Base-by-base conservation (phyloP, 139 green algal species). In the Asterochloris sp. region DNA sequence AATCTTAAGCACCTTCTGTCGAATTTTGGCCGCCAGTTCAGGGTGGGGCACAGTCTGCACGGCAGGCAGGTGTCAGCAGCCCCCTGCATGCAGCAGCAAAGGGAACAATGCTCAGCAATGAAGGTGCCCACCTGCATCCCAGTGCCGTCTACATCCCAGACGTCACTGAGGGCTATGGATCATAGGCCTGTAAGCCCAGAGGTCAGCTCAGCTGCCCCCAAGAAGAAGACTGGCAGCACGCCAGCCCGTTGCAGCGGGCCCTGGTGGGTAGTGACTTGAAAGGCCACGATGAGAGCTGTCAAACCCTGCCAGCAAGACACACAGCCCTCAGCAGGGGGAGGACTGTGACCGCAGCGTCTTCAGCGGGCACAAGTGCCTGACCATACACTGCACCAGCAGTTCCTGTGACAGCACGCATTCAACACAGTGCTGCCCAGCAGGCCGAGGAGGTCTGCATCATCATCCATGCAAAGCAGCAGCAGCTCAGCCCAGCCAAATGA, bases 161-260 rank as follows among this genome's bases (percentile, higher is more conserved):
- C 83, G 75, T 79, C 78, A 64, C 77, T 78, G 77, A 89, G 69
- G 74, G 73, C 83, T 61, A 89, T 89, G 86, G 86, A 89, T 89
- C 86, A 89, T 69, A 89, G 77, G 60, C 86, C 86, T 1, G 47
- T 24, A 9, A 79, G 76, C 29, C 86, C 86, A 19, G 86, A 89
- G 19, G 75, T 83, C 28, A 85, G 67, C 83, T 85, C 73, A 26
- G 83, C 54, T 28, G 74, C 69, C 10, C 86, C 86, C 77, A 87
- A 66, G 23, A 83, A 83, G 82, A 87, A 87, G 0, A 73, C 28
- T 9, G 69, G 83, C 68, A 89, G 47, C 66, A 89, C 13, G 19
- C 29, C 64, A 24, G 74, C 62, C 10, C 82, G 82, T 68, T 85
- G 76, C 38, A 76, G 66, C 9, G 82, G 82, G 26, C 73, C 62